Evolutionary conservation across 805 yeast species (phyloP).

Genomic region (Zygotorulaspora florentina): DNA sequence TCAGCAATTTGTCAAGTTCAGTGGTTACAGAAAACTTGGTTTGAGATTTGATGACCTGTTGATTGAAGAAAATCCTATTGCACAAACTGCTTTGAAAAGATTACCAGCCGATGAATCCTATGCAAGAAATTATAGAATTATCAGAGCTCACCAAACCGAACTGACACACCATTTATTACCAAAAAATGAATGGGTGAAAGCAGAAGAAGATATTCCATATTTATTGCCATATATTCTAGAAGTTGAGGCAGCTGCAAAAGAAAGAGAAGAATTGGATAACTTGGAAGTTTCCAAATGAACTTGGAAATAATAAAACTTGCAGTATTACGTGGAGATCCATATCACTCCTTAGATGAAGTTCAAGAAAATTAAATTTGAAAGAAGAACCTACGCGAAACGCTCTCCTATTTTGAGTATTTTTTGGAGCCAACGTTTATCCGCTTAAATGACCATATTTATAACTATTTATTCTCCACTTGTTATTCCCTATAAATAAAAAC

Average conservation of each 20-base stretch:
- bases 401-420: too few species aligned
- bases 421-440: too few species aligned
- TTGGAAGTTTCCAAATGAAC: slow-evolving; percentile 39
- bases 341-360: neutral
- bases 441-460: too few species aligned
- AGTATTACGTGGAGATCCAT: neutral
- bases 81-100: slow-evolving; percentile 85
- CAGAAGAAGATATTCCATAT: slow-evolving; percentile 79
- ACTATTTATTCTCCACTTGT: too few species aligned
- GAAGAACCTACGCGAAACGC: too few species aligned
- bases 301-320: neutral
- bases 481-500: neutral
- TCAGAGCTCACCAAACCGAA: slow-evolving; percentile 87
- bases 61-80: slow-evolving; percentile 78
- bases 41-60: slow-evolving; percentile 85
- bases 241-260: slow-evolving; percentile 88
- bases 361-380: too few species aligned
- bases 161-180: slow-evolving; percentile 84
- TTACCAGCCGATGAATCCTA: slow-evolving; percentile 79
- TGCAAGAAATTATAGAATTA: slow-evolving; percentile 87
- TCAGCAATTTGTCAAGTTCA: slow-evolving; percentile 59
- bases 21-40: slow-evolving; percentile 96
- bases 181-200: slow-evolving; percentile 66
- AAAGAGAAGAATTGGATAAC: slow-evolving; percentile 86
- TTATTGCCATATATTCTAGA: slow-evolving; percentile 86